Evolutionary conservation across 106 monocot genomes (phyloP), one percentile per base, ranked within the genome.

Genomic region (Allium fistulosum): DNA sequence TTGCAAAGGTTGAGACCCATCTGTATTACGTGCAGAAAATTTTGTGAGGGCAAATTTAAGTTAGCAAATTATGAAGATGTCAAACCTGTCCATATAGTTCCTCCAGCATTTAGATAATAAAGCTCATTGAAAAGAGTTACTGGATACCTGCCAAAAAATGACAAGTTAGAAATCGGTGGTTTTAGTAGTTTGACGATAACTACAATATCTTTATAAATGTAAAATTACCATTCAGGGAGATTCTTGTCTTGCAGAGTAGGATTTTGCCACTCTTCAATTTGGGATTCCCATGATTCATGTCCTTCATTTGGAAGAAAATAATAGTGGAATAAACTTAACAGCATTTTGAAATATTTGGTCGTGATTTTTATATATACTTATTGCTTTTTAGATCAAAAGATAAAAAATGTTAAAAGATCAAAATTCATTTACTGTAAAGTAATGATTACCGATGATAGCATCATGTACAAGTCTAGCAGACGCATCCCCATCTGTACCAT

Each of bases 71-170:
- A 26, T 26, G 48, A 59, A 27, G 70, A 62, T n/a, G 17, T 63
- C 51, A 48, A 69, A 99, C 97, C 97, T 77, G 93, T 99, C 97
- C 97, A 99, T 61, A 99, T 87, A 46, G 89, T 85, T 72, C 90
- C 92, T 58, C 97, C 97, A 66, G 97, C 89, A 90, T 93, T 99
- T 66, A 99, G 92, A 80, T 87, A 99, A 60, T 99, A 93, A 17
- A 99, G 87, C 71, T 99, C 93, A 78, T 99, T 99, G 73, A 99
- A 99, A 63, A 99, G 87, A 73, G 90, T 99, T 27, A 83, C 72
- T 28, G 78, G 89, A 48, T 93, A 99, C 97, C 97, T 99, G 79
- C 55, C 69, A 72, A 51, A 17, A 75, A 14, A 57, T 58, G 63
- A 18, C 48, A 48, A 65, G 48, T 18, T 45, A 49, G 65, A 48